Base-by-base conservation (phyloP, 1,284 basidiomycete genomes). In the Puccinia hordei region DNA sequence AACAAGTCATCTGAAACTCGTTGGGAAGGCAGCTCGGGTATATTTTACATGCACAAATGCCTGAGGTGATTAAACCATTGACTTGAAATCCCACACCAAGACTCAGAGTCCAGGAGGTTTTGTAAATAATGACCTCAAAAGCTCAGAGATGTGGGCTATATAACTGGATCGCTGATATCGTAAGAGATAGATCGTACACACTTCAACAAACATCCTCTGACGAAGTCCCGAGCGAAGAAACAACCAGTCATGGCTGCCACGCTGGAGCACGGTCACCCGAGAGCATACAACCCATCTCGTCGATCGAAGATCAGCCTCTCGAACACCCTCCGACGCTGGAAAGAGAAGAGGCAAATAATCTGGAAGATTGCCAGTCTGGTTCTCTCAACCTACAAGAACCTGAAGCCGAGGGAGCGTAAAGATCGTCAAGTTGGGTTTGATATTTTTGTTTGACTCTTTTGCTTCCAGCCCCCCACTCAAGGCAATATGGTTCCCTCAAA, bases 351-450 rank as follows among this genome's bases (percentile, higher is more conserved):
- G 38, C 38, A 68, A 17, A 68, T 44, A 6, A 13, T 68, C 2
- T 44, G 38, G 38, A 68, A 44, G 38, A 49, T 68, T 30, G 33
- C 38, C 10, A 30, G 65, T 30, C 27, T 68, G 65, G 10, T 68
- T 27, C 65, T 35, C 38, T 24, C 27, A 19, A 68, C 38, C 65
- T 68, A 68, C 65, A 49, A 19, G 38, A 68, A 44, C 38, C 22
- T 68, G 30, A 68, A n/a, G 65, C n/a, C 44, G n/a, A 41, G 19
- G 27, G 27, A 24, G 57, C 24, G 57, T 33, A 59, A 33, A 19
- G 33, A n/a, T n/a, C n/a, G 15, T 17, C 13, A 59, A 59, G 53
- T 55, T 59, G 19, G 30, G 12, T 59, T 59, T 33, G 2, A 57
- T n/a, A 4, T 24, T 55, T 55, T 55, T 49, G 17, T 15, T 8